These are phyloP conservation scores for Murraya paniculata DNA, from an alignment of 345 rosid species.

Conservation along the genomic window DNA sequence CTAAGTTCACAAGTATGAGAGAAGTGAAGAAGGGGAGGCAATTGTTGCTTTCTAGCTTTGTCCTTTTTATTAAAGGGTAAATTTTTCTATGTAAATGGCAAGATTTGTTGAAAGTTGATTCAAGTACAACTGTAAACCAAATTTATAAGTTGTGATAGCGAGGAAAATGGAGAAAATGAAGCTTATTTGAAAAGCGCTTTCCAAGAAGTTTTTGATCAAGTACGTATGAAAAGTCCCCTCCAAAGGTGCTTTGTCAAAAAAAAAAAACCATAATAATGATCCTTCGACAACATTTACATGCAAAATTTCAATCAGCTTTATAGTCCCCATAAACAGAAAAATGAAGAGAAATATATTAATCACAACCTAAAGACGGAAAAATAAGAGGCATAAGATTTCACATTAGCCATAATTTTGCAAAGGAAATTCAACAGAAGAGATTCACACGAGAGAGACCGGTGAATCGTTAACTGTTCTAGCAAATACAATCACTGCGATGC, in stretches of 20 bases:
- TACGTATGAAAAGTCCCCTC: neutral
- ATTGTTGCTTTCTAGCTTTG: neutral
- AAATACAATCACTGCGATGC: neutral
- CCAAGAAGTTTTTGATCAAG: neutral
- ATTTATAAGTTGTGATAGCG: neutral
- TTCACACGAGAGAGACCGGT: no score
- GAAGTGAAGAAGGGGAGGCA: neutral
- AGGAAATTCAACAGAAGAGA: no score
- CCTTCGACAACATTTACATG: neutral
- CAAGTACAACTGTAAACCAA: neutral
- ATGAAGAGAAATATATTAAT: no score
- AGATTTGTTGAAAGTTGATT: constrained; percentile 1
- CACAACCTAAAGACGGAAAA: no score
- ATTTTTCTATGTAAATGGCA: neutral
- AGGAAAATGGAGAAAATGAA: neutral
- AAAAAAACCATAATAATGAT: neutral
- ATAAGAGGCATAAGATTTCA: no score
- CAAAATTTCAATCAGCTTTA: neutral
- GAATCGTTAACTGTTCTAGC: neutral
- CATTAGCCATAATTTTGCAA: no score
- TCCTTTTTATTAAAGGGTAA: neutral
- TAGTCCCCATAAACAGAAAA: no score
- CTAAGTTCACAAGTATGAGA: neutral
- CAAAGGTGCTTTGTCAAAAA: neutral
- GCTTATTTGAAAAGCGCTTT: neutral